Percentiles rank a stretch among this genome's conserved stretches.
Evolutionary conservation across 23 red algal species (phyloP).

Genomic region (Gracilaria gracilis): DNA sequence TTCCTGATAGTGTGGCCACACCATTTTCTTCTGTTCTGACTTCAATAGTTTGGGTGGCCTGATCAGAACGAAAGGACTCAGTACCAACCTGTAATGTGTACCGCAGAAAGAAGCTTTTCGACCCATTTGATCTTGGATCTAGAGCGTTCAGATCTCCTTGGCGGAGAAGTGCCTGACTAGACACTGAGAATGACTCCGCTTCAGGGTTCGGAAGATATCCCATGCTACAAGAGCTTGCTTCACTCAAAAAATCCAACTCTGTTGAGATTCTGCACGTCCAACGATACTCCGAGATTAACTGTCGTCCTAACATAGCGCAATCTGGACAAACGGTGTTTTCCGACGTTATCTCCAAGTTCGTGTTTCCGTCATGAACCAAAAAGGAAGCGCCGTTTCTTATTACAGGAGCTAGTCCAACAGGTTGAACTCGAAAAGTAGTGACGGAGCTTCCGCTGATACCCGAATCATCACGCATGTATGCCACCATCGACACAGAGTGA

Average conservation of each 20-base stretch:
- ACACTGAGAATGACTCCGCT: conserved; percentile 29
- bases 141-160: background rate
- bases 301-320: background rate
- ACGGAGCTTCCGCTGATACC: conserved; percentile 44
- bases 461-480: conserved; percentile 52
- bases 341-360: conserved; percentile 46
- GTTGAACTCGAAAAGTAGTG: conserved; percentile 30
- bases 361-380: conserved; percentile 24
- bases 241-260: background rate
- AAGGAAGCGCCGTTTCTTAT: conserved; percentile 62
- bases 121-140: conserved; percentile 5
- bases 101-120: conserved; percentile 40
- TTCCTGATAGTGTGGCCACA: conserved; percentile 29
- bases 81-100: conserved; percentile 50
- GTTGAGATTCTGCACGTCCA: conserved; percentile 52
- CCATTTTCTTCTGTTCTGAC: background rate
- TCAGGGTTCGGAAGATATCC: conserved; percentile 39
- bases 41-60: conserved; percentile 39
- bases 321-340: conserved; percentile 66
- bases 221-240: background rate
- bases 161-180: conserved; percentile 4
- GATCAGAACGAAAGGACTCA: conserved; percentile 6
- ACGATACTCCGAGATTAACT: background rate
- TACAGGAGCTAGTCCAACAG: conserved; percentile 34
- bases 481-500: conserved; percentile 34